Base-by-base conservation (phyloP, 1,284 basidiomycete species). In the Moesziomyces aphidis region DNA sequence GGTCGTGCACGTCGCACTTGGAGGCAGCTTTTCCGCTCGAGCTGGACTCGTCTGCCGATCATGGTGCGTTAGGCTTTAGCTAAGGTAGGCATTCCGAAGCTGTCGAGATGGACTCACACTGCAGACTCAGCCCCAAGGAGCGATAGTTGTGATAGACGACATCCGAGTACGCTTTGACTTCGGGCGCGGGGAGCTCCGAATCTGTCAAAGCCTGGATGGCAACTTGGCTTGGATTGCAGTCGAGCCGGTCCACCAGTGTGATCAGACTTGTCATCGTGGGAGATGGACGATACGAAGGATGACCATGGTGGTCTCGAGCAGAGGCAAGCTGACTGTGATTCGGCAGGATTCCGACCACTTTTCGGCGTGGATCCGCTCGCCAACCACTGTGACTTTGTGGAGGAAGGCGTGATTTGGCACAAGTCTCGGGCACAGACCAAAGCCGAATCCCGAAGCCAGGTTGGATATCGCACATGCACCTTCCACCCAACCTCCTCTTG, bases 101-200 rank as follows among this genome's bases (percentile, higher is more conserved):
- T 17, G 39, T 42, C 39, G 17, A 19, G 6, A 17, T 39, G 15
- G 10, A 58, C 71, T 68, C 34, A 73, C 65, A 74, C 39, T 74
- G 71, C 5, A 74, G 50, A 50, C 71, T 74, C 13, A 74, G 22
- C 4, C 71, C 71, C 1, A 66, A n/a, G 4, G 48, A 13, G 11
- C 31, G 47, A 23, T 65, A 74, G 43, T 65, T 74, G 52, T 59
- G 53, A 36, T 74, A 74, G 31, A 61, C 59, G 9, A 74, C 52
- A 15, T 69, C 71, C 6, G 62, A 51, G 48, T 65, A 74, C 1
- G 59, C 58, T 24, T 69, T 69, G 55, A 59, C 31, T 19, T 69
- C 66, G 22, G 60, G 47, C 4, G 21, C 23, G 2, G 46, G 15
- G 0, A 8, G 36, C 17, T 21, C 2, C 17, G 3, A 51, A 13